These are phyloP conservation scores for Malania oleifera DNA, from an alignment of 164 flowering plant species.

Conservation along the genomic window DNA sequence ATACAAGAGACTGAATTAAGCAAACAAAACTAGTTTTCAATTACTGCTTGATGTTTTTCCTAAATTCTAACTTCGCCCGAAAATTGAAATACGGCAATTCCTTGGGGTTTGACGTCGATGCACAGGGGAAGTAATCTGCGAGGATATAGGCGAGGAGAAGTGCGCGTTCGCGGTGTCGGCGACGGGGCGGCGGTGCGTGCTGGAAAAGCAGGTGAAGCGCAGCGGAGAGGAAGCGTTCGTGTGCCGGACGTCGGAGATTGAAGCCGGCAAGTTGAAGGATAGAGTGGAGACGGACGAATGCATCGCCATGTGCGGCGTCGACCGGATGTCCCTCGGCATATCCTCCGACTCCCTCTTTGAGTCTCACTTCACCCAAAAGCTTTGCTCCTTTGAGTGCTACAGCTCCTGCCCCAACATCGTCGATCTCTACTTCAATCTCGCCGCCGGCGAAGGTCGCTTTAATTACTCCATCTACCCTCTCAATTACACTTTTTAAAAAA, in stretches of 20 bases:
- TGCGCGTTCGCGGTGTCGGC: conserved; percentile 1
- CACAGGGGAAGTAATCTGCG: not conserved
- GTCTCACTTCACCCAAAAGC: not conserved
- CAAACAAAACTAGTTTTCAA: no score
- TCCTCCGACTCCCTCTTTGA: not conserved
- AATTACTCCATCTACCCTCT: no score
- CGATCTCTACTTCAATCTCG: no score
- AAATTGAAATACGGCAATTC: no score
- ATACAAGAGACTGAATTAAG: no score
- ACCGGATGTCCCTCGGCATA: not conserved
- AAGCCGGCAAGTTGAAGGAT: not conserved
- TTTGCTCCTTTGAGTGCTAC: not conserved
- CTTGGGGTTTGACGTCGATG: no score
- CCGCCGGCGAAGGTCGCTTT: conserved; percentile 6
- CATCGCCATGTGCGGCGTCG: not conserved
- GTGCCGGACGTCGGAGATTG: not conserved
- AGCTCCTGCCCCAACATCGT: conserved; percentile 1
- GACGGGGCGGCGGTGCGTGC: not conserved
- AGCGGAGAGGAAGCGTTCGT: not conserved
- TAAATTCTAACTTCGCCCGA: no score
- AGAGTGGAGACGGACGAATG: not conserved
- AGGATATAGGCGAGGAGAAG: not conserved
- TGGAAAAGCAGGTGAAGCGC: not conserved
- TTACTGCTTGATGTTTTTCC: no score
- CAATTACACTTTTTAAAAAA: no score